Percentiles rank a stretch among this genome's conserved stretches.
Evolutionary conservation across 495 filamentous ascomycete species (phyloP).

Genomic region (Aspergillus kassunensis): DNA sequence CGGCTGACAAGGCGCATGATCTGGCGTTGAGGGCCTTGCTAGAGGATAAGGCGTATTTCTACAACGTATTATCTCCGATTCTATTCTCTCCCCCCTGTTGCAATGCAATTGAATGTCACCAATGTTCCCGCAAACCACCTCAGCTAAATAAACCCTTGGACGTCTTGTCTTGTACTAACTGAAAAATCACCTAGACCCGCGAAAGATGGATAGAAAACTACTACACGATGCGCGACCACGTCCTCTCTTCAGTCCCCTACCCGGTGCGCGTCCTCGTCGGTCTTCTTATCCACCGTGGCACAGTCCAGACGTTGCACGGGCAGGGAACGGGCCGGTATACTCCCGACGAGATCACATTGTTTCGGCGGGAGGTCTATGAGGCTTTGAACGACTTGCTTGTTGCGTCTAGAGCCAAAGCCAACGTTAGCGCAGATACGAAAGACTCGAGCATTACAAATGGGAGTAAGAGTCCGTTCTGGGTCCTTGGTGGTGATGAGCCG

Average conservation of each 20-base stretch:
- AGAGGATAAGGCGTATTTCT: constrained; percentile 61
- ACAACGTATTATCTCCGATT: constrained; percentile 38
- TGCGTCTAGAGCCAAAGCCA: constrained; percentile 11
- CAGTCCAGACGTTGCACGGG: constrained; percentile 39
- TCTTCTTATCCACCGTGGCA: constrained; percentile 42
- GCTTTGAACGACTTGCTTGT: constrained; percentile 38
- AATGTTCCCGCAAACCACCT: too few species aligned
- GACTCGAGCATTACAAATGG: too few species aligned
- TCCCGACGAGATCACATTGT: constrained; percentile 41
- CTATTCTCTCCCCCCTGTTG: too few species aligned
- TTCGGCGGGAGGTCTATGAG: constrained; percentile 52
- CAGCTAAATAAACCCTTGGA: too few species aligned
- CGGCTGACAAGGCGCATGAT: constrained; percentile 41
- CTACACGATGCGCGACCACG: constrained; percentile 54
- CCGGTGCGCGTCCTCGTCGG: constrained; percentile 53
- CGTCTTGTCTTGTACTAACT: too few species aligned
- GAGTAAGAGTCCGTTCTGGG: constrained; percentile 54
- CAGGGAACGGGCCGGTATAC: constrained; percentile 54
- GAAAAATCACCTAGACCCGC: constrained; percentile 6
- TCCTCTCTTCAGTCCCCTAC: constrained; percentile 46
- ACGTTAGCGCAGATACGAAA: constrained; percentile 9
- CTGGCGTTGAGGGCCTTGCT: constrained; percentile 49
- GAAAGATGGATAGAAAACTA: constrained; percentile 57
- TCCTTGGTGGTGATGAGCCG: constrained; percentile 49
- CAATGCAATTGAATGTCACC: too few species aligned